Base-by-base conservation (phyloP, 2,329 filamentous ascomycete species). In the Penicillium aurantiogriseum region DNA sequence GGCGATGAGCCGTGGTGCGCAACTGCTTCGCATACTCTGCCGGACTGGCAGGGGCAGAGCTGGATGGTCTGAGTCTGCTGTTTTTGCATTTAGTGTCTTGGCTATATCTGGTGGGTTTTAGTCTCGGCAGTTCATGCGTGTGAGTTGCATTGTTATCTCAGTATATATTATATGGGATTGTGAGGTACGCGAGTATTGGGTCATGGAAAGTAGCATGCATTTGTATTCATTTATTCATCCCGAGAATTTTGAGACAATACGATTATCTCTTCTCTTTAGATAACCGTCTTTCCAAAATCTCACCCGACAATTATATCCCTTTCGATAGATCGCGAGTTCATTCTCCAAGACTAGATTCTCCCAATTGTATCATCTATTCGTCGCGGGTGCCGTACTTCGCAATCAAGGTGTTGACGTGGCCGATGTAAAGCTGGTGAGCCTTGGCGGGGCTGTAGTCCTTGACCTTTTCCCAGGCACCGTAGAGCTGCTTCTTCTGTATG, bases 1-100 rank as follows among this genome's bases (percentile, higher is more conserved):
- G 71, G 74, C 5, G 90, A 95, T 67, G 76, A 82, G 46, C 91
- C 92, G 1, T 96, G 92, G 92, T 90, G 89, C 58, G 88, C 88
- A 4, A 86, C 84, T 2, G 76, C 80, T 67, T 69, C 68, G 1
- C 82, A 92, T 68, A 57, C 60, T 0, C 82, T 87, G 67, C 84
- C 81, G 5, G 90, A 93, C 73, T 85, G 85, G 78, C 50, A 45
- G 21, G 63, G 64, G 35, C 57, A 50, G 60, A 67, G 50, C 84
- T 82, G 13, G 90, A 93, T 75, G 85, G 84, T 77, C 78, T 76
- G 60, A 81, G 78, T 1, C 63, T 71, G 38, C 67, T 68, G 21
- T 25, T 9, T 29, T n/a, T 46, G 17, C 2, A 11, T 25, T 36
- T 25, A n/a, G 11, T 25, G 5, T 21, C 13, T 31, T n/a, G 17